phyloP scores from a whole-genome alignment of 2,329 filamentous ascomycete species.

The Trichoderma citrinoviride region DNA sequence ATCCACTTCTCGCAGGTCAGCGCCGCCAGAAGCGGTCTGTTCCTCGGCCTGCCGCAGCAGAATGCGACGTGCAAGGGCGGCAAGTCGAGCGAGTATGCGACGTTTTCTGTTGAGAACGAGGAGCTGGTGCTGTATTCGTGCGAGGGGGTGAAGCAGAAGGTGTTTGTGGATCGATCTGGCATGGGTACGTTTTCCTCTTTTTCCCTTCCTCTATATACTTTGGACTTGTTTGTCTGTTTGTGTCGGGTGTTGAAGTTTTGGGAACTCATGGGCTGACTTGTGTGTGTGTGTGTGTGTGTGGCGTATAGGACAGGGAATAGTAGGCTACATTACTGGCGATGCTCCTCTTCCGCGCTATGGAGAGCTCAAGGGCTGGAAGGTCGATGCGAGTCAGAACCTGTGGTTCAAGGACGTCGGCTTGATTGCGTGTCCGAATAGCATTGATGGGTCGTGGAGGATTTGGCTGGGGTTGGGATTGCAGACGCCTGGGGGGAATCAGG shows the following conservation, averaged over 20 bases:
- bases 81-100: constrained; percentile 43
- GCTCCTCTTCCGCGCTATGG: constrained; percentile 36
- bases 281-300: neutral
- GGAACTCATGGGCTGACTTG: neutral
- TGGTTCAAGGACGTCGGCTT: constrained; percentile 45
- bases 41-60: constrained; percentile 44
- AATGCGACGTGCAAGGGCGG: constrained; percentile 49
- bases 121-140: constrained; percentile 48
- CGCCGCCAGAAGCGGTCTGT: constrained; percentile 45
- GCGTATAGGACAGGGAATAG: constrained; percentile 47
- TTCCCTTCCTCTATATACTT: neutral
- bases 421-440: constrained; percentile 52
- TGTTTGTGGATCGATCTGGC: constrained; percentile 55
- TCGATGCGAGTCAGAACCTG: constrained; percentile 45
- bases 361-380: constrained; percentile 48
- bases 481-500: constrained; percentile 38
- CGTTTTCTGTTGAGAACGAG: constrained; percentile 48
- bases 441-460: constrained; percentile 43
- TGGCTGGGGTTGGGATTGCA: constrained; percentile 35
- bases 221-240: neutral
- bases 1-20: constrained; percentile 48
- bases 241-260: neutral
- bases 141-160: constrained; percentile 44
- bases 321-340: constrained; percentile 52
- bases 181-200: constrained; percentile 51